Conservation (phyloP, 495 filamentous ascomycete species). For the Hypoxylon lenormandii region DNA sequence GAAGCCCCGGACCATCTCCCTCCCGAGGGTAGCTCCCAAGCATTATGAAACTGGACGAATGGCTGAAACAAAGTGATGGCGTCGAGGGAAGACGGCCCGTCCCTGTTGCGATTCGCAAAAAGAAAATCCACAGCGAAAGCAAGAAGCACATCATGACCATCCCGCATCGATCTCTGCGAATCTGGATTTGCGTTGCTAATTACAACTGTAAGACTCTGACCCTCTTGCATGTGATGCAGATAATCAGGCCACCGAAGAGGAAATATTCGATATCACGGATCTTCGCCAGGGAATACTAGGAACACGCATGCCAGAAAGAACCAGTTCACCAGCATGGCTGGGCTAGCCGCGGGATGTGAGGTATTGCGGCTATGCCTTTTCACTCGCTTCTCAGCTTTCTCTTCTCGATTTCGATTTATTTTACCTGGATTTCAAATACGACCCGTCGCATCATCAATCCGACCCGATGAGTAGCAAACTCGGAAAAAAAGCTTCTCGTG, state of each 20-base stretch:
- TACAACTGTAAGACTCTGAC: slow-evolving; percentile 7
- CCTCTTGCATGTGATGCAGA: slow-evolving; percentile 41
- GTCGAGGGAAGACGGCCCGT: slow-evolving; percentile 51
- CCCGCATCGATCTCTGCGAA: slow-evolving; percentile 27
- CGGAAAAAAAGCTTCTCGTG: slow-evolving; percentile 1
- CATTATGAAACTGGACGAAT: slow-evolving; percentile 51
- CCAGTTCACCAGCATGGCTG: background rate
- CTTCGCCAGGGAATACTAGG: slow-evolving; percentile 6
- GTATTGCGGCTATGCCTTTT: background rate
- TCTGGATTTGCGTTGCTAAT: slow-evolving; percentile 15
- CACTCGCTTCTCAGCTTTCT: background rate
- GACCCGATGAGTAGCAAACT: slow-evolving; percentile 10
- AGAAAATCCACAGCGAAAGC: background rate
- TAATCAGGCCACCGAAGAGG: slow-evolving; percentile 29
- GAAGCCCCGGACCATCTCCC: slow-evolving; percentile 49
- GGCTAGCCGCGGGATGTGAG: background rate
- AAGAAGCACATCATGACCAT: slow-evolving; percentile 21
- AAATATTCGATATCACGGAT: slow-evolving; percentile 22
- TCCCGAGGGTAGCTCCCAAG: slow-evolving; percentile 62
- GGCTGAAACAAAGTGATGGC: slow-evolving; percentile 68
- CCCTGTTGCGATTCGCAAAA: slow-evolving; percentile 6
- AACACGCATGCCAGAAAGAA: slow-evolving; percentile 6
- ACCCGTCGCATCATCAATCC: slow-evolving; percentile 18
- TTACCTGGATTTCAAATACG: slow-evolving; percentile 4
- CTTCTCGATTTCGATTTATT: background rate